Base-by-base conservation (phyloP, 1,284 basidiomycete genomes). In the Cerrena zonata region DNA sequence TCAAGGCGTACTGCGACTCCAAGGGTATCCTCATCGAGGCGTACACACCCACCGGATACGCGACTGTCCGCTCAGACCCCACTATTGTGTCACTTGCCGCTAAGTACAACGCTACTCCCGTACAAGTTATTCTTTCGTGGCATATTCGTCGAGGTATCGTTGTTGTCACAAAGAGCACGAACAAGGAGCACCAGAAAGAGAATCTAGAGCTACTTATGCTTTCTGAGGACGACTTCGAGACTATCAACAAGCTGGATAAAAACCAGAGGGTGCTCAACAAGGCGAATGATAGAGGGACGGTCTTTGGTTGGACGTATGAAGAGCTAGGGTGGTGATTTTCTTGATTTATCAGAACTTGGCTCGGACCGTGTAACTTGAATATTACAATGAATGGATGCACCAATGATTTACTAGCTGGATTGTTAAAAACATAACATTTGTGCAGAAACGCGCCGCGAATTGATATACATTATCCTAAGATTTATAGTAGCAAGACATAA, bases 1-100 rank as follows among this genome's bases (percentile, higher is more conserved):
- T 87, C 13, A 69, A 78, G 52, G 57, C 67, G 34, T 85, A 75
- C 64, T 86, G 83, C 63, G 66, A 77, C 26, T 56, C 65, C 36
- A 76, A 80, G 55, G 77, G 77, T 18, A 87, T 89, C 54, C 53
- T 79, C 1, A 60, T 86, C 36, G 79, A 84, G 24, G 84, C 82
- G 1, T 89, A 88, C 66, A 80, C 78, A 1, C 86, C 86, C 0
- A 67, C 86, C 5, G 85, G 84, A 1, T 72, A 71, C 48, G 58
- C 59, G 18, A 63, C 47, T 21, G 73, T 77, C 18, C 67, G 69
- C 15, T 61, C 58, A 4, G 72, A 78, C 55, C 70, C 72, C 0
- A 57, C 68, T 3, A 71, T 76, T 48, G 61, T 64, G 18, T 65
- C 67, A 43, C 59, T 78, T 11, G 74, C 74, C 1, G 56, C 59